Conservation (phyloP, 2,329 filamentous ascomycete genomes). For the Ophioceras dolichostomum region DNA sequence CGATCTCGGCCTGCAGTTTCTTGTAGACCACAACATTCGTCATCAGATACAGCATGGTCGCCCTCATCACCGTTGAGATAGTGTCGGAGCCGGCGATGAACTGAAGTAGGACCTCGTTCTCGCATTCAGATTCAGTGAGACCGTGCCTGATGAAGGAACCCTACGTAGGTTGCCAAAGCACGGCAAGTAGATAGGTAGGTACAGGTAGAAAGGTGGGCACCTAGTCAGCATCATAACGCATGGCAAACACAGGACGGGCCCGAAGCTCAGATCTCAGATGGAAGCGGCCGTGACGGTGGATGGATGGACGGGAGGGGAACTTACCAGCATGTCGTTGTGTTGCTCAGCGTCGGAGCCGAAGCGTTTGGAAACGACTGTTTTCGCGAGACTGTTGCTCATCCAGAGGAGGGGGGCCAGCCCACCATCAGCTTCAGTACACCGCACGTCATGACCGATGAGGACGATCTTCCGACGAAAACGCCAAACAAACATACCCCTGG, state of each 20-base stretch:
- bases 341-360: conserved; percentile 10
- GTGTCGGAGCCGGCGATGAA: conserved; percentile 1
- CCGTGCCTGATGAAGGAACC: conserved; percentile 11
- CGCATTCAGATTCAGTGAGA: conserved; percentile 12
- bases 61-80: not conserved
- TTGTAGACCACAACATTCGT: not conserved
- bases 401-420: too few species aligned
- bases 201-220: too few species aligned
- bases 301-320: not conserved
- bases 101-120: conserved; percentile 12
- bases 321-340: conserved; percentile 14
- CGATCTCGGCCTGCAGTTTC: conserved; percentile 5
- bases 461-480: not conserved
- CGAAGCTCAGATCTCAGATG: too few species aligned
- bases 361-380: not conserved
- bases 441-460: not conserved
- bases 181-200: too few species aligned
- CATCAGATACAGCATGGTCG: conserved; percentile 2
- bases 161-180: too few species aligned
- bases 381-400: not conserved
- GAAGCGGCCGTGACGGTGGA: too few species aligned
- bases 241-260: too few species aligned
- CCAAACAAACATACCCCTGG: not conserved
- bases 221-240: too few species aligned
- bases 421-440: too few species aligned